Evolutionary conservation across 2,329 filamentous ascomycete species (phyloP).

Genomic region (Fusarium oligoseptatum): DNA sequence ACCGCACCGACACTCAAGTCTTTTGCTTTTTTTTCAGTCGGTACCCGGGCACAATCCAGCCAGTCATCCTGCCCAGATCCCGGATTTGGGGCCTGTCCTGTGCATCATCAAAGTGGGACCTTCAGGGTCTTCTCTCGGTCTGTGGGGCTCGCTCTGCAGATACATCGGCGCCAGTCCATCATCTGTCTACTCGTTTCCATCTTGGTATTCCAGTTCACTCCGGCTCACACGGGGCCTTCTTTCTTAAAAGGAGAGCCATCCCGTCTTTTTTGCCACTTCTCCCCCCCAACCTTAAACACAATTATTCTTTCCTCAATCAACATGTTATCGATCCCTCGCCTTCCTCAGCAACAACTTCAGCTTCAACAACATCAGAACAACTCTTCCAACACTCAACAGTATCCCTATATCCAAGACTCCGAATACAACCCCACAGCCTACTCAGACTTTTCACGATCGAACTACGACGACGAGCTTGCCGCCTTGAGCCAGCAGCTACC

Average conservation of each 20-base stretch:
- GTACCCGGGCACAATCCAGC: constrained; percentile 16
- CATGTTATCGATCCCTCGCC: constrained; percentile 50
- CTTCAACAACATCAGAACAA: constrained; percentile 48
- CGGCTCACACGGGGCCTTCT: constrained; percentile 25
- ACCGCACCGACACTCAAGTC: constrained; percentile 25
- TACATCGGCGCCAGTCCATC: constrained; percentile 29
- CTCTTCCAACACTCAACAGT: constrained; percentile 37
- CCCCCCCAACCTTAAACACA: constrained; percentile 40
- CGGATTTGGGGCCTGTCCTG: constrained; percentile 24
- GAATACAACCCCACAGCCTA: constrained; percentile 36
- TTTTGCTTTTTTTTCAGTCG: constrained; percentile 28
- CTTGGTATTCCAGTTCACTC: constrained; percentile 20
- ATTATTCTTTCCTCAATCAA: constrained; percentile 37
- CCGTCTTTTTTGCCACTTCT: constrained; percentile 44
- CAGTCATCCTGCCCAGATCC: constrained; percentile 23
- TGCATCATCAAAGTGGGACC: constrained; percentile 37
- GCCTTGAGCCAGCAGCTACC: constrained; percentile 43
- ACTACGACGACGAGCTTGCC: constrained; percentile 44
- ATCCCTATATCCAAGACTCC: constrained; percentile 29
- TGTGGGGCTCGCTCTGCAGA: constrained; percentile 13
- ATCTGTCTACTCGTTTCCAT: constrained; percentile 40
- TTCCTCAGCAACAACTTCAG: constrained; percentile 44
- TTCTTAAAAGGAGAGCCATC: constrained; percentile 45
- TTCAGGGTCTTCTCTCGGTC: constrained; percentile 27
- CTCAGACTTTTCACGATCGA: constrained; percentile 35